Base-by-base conservation (phyloP, 192 early-diverging fungal species). In the Martensiomyces pterosporus region DNA sequence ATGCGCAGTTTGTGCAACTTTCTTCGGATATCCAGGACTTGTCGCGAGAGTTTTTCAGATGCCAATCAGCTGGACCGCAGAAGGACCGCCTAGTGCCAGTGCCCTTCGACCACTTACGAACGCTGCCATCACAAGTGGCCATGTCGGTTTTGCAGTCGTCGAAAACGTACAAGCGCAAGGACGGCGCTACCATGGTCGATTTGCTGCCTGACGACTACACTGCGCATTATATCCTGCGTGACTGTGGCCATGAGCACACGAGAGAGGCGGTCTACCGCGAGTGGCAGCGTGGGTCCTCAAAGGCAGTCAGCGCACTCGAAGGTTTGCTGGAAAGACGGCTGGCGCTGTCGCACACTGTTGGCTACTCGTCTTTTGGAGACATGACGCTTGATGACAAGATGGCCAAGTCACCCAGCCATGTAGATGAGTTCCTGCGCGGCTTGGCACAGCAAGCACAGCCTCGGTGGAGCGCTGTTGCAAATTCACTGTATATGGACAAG, bases 381-480 rank as follows among this genome's bases (percentile, higher is more conserved):
- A 79, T 92, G 78, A 82, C 82, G 27, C 67, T 99, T 19, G 80
- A 78, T 17, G 93, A 97, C 47, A 97, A 97, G 55, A 99, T 99
- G 96, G 92, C 87, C 5, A 79, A 79, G 42, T 83, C 80, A 27
- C 90, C 91, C 16, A 86, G 81, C 52, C 83, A 87, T 36, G 94
- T 99, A 8, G 67, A 85, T 10, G 66, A 79, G n/a, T 99, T 99
- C 55, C 64, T 99, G 48, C 69, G 82, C 21, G 82, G 82, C 2
- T 64, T 97, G 19, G 75, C 84, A 0, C 43, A 63, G 24, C 76
- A 75, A 16, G 80, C 90, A 32, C 48, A 49, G 33, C 85, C 87
- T 2, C 48, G 57, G 13, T 83, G 81, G 26, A 33, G 76, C 5
- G 45, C 54, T 0, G 80, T 90, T 24, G 52, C 84, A 1, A 41